Conservation (phyloP, 1,139 yeast genomes). For the Pichia sp. region DNA sequence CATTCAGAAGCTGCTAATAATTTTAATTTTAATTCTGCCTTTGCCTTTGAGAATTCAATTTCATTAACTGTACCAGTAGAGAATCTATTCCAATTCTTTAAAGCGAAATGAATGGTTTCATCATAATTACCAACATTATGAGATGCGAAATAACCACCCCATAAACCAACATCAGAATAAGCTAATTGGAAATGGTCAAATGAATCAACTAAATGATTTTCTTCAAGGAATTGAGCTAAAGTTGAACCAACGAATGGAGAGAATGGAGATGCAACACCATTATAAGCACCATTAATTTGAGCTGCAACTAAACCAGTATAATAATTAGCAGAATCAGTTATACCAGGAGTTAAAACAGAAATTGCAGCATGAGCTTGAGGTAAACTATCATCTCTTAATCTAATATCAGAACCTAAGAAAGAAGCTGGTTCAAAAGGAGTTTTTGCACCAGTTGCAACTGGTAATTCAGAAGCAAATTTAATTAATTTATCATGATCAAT, state of each 20-base stretch:
- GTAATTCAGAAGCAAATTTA: conserved; percentile 49
- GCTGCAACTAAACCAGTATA: conserved; percentile 70
- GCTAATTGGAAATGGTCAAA: conserved; percentile 66
- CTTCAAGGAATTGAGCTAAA: conserved; percentile 68
- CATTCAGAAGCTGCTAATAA: conserved; percentile 42
- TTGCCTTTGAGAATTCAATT: conserved; percentile 73
- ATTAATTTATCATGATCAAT: conserved; percentile 62
- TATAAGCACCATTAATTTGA: conserved; percentile 58
- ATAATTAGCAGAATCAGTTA: conserved; percentile 51
- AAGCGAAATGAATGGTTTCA: conserved; percentile 70
- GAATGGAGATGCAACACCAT: conserved; percentile 41
- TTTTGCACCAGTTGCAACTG: conserved; percentile 48
- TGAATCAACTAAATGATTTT: conserved; percentile 65
- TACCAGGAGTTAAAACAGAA: conserved; percentile 67
- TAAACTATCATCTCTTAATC: conserved; percentile 81
- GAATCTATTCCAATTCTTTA: conserved; percentile 84
- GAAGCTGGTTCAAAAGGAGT: conserved; percentile 48
- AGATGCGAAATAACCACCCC: conserved; percentile 72
- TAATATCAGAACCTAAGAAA: conserved; percentile 79
- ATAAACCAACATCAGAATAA: conserved; percentile 71
- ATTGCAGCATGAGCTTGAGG: conserved; percentile 74
- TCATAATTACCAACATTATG: conserved; percentile 55
- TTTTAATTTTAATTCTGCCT: conserved; percentile 60
- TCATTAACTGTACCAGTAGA: conserved; percentile 62
- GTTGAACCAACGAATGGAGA: conserved; percentile 76